These are phyloP conservation scores for Hippophae tibetana DNA, from an alignment of 306 rosid genomes.

Conservation along the genomic window DNA sequence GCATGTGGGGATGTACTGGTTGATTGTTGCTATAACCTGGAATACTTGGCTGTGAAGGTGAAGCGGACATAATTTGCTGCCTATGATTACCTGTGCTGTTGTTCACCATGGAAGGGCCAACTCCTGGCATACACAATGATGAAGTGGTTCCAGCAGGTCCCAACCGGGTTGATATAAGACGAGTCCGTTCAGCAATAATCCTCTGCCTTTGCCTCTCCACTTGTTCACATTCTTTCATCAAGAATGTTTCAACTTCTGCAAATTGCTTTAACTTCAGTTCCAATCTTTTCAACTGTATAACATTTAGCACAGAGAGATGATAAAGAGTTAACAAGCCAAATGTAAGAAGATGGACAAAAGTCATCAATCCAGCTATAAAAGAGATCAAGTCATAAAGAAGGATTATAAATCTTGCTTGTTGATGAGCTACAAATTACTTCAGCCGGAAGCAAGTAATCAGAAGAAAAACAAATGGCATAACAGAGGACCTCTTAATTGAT, in stretches of 20 bases:
- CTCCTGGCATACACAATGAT: conserved; percentile 39
- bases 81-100: conserved; percentile 54
- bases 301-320: conserved; percentile 4
- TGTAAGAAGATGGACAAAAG: too few species aligned
- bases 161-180: conserved; percentile 55
- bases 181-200: conserved; percentile 65
- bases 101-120: conserved; percentile 61
- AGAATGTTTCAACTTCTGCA: conserved; percentile 90
- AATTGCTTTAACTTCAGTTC: conserved; percentile 97
- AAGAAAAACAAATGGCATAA: too few species aligned
- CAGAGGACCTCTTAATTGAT: too few species aligned
- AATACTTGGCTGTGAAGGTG: conserved; percentile 79
- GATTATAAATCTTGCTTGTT: too few species aligned
- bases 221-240: conserved; percentile 98
- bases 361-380: too few species aligned
- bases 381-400: too few species aligned
- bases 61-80: conserved; percentile 63
- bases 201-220: conserved; percentile 85
- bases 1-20: conserved; percentile 72
- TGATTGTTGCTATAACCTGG: conserved; percentile 67
- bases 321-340: not conserved
- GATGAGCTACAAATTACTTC: too few species aligned
- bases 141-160: conserved; percentile 56
- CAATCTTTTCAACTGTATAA: conserved; percentile 79
- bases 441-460: too few species aligned